Base-by-base conservation (phyloP, 2,329 filamentous ascomycete genomes). In the Epichloe bromicola region DNA sequence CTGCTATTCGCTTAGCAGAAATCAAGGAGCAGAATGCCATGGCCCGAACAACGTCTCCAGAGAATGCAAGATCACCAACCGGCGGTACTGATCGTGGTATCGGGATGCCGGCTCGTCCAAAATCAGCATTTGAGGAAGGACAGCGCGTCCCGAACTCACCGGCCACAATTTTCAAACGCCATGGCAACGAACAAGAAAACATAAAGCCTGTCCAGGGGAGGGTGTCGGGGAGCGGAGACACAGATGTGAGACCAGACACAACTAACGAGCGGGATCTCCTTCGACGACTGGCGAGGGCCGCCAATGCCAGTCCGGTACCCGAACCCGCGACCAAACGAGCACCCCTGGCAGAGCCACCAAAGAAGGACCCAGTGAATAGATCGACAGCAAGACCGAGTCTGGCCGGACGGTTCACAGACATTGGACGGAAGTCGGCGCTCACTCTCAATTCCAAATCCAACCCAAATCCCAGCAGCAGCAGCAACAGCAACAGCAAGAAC, bases 1-100 rank as follows among this genome's bases (percentile, higher is more conserved):
- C 76, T n/a, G 68, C 69, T 6, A 71, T 72, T 49, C 68, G 70
- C 34, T 62, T 80, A 3, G 75, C 74, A 36, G 76, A 78, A 60
- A 78, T 78, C 50, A 68, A 71, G 39, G 72, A 76, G 50, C 67
- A 63, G 51, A 77, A 79, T 58, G 69, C 71, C 37, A 65, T 67
- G 55, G 68, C 70, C 7, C 64, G 67, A 46, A 71, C 71, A 10
- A 60, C 67, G 6, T 74, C 71, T 1, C 70, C 73, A 14, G 70
- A 67, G 40, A 60, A 73, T 46, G 51, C 58, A 12, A 60, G 59
- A 44, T 66, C 63, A 8, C 63, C 56, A 40, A 57, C 61, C 3
- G 64, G 58, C 51, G 61, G 50, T 11, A 52, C 53, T 4, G 46
- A 8, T 51, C 11, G 51, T 60, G 33, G 59, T 54, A 39, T 60